Percentiles rank a stretch among this genome's conserved stretches.
These are phyloP conservation scores for Pythium brachiatum DNA, from an alignment of 352 stramenopile species.

Conservation along the genomic window DNA sequence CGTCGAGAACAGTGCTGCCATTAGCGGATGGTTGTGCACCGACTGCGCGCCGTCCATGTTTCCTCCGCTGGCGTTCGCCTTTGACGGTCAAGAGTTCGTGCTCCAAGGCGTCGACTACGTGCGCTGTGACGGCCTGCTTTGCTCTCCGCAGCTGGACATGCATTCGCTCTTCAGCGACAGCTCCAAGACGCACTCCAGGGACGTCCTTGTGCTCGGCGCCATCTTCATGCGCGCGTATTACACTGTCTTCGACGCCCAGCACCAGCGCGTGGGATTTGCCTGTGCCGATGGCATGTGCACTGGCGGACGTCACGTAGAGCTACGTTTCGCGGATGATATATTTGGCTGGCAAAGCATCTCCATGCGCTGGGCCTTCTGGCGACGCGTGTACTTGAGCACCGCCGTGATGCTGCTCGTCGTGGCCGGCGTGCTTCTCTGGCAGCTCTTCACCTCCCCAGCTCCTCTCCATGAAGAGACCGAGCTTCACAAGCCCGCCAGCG, in stretches of 20 bases:
- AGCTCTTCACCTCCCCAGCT: slow-evolving; percentile 22
- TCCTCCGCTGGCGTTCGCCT: slow-evolving; percentile 46
- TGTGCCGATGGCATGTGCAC: slow-evolving; percentile 40
- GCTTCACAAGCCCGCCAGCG: slow-evolving; percentile 1
- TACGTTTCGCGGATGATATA: slow-evolving; percentile 15
- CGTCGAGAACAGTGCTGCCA: slow-evolving; percentile 21
- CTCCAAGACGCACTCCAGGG: slow-evolving; percentile 16
- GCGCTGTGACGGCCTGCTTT: slow-evolving; percentile 52
- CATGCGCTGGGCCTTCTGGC: slow-evolving; percentile 34
- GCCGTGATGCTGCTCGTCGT: slow-evolving; percentile 34
- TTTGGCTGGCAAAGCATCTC: background rate
- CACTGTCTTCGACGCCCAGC: slow-evolving; percentile 51
- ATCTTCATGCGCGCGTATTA: slow-evolving; percentile 74
- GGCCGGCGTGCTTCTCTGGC: slow-evolving; percentile 35
- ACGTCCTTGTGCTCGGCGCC: slow-evolving; percentile 54
- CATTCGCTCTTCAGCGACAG: slow-evolving; percentile 34
- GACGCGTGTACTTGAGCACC: slow-evolving; percentile 32
- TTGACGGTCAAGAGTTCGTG: slow-evolving; percentile 34
- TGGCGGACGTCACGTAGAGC: slow-evolving; percentile 14
- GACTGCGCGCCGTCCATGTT: slow-evolving; percentile 54
- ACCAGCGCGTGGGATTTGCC: slow-evolving; percentile 42
- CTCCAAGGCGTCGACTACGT: slow-evolving; percentile 64
- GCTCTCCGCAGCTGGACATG: slow-evolving; percentile 54
- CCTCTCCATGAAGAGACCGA: background rate
- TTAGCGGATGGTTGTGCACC: slow-evolving; percentile 43